Base-by-base conservation (phyloP, 768 basidiomycete species). In the Dentipellis sp. region DNA sequence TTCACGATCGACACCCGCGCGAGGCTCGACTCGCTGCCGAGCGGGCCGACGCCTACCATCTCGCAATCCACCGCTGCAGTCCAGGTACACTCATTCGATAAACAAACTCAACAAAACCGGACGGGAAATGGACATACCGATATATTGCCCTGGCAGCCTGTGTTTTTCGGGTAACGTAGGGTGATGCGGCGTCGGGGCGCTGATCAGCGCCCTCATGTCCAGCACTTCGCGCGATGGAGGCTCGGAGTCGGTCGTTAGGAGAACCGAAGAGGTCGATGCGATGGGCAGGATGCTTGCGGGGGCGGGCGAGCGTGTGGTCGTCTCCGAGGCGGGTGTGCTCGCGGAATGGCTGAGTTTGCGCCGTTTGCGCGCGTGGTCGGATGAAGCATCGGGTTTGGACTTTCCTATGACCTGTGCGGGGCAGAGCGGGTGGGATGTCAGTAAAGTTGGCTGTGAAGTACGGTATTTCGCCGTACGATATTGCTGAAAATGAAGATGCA, bases 21-120 rank as follows among this genome's bases (percentile, higher is more conserved):
- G 12, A 97, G 78, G 0, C 87, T 85, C 0, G 89, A 92, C 66
- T 95, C 91, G 2, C 69, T 70, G 19, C 91, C 91, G 22, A 84
- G 77, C n/a, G 82, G 76, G 0, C 93, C 93, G n/a, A 95, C 80
- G 4, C 94, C 94, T 10, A 98, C 94, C 93, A 98, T 97, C 70
- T 98, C 95, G 64, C 95, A 98, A 69, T 99, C 95, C 29, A 99
- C 73, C 0, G 92, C 42, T 45, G 19, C 4, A 3, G 8, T 17
- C 5, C 17, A n/a, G 16, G 14, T 17, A 45, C 9, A 2, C 1
- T 7, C 0, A 45, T 10, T 9, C 10, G 9, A 45, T 17, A n/a
- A 45, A 7, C 16, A 7, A 19, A 7, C 2, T 7, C 4, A n/a
- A 17, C n/a, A 8, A n/a, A 1, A n/a, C n/a, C n/a, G 1, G 4